Base-by-base conservation (phyloP, 139 green algal genomes). In the Yamagishiella unicocca region DNA sequence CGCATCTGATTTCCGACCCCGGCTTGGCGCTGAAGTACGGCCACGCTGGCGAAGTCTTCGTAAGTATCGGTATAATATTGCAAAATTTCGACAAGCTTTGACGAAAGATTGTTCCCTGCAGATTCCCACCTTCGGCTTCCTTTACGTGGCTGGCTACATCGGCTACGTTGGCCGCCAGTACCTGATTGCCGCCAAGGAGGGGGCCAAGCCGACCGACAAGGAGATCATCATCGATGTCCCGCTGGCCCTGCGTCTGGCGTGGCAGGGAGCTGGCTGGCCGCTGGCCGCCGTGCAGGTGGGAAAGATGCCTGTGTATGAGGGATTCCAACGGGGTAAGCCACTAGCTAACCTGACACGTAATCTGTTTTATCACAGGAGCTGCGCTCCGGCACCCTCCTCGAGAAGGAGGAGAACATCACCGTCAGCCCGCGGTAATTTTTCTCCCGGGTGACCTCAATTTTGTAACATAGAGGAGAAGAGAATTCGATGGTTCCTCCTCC, bases 181-280 rank as follows among this genome's bases (percentile, higher is more conserved):
- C 96, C 89, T 99, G 66, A 92, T 93, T 46, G 50, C 70, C 25
- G 83, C 87, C 24, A 88, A 88, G 72, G 25, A 62, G 42, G 89
- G 92, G 42, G 50, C 68, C 35, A 93, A 94, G 89, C 94, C 96
- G 62, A 96, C 88, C 1, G 92, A 99, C 89, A 98, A 98, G 94
- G 97, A 99, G 96, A 98, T 98, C 94, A 99, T 99, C 93, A 98
- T 99, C 74, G 97, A 99, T 77, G 97, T 99, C 43, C 97, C 97
- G 45, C 77, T 96, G 67, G 97, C 97, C 4, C 50, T 97, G 24
- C 90, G 89, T 74, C 88, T 98, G 46, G 88, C 95, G 29, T 91
- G 93, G 55, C 75, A 95, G 90, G 95, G 95, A 73, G 84, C 90
- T 37, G 93, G 62, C 66, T 99, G 97, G 97, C 97, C 97, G 73